phyloP scores from a whole-genome alignment of 208 protist genomes.

The Trypanosoma lewisi region DNA sequence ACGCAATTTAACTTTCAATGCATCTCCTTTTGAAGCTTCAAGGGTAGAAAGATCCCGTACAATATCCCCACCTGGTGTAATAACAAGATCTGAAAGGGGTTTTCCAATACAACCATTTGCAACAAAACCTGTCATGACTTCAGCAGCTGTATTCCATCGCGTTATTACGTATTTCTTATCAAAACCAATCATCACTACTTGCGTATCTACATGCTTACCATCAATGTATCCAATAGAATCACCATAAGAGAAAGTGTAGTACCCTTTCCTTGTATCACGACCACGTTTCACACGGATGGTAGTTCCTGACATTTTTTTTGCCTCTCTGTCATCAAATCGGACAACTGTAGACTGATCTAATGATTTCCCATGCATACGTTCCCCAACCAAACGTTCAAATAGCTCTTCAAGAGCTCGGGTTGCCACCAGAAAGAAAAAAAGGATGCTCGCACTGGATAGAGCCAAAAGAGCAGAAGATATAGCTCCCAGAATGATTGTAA shows the following conservation, averaged over 20 bases:
- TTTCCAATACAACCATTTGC: slow-evolving; percentile 80
- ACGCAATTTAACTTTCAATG: slow-evolving; percentile 78
- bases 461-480: slow-evolving; percentile 51
- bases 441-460: slow-evolving; percentile 27
- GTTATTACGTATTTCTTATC: slow-evolving; percentile 75
- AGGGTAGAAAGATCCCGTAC: slow-evolving; percentile 32
- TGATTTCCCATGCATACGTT: slow-evolving; percentile 35
- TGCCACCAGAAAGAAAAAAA: slow-evolving; percentile 46
- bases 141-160: slow-evolving; percentile 82
- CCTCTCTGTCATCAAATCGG: slow-evolving; percentile 2
- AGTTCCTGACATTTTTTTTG: not conserved
- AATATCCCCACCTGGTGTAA: slow-evolving; percentile 43
- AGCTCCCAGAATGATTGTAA: slow-evolving; percentile 44
- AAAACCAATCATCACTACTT: slow-evolving; percentile 89
- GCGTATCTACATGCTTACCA: slow-evolving; percentile 71
- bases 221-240: slow-evolving; percentile 83
- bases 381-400: slow-evolving; percentile 49
- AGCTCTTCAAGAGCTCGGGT: slow-evolving; percentile 46
- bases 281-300: slow-evolving; percentile 6
- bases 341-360: not conserved
- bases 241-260: slow-evolving; percentile 76
- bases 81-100: slow-evolving; percentile 77
- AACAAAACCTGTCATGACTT: slow-evolving; percentile 86
- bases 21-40: slow-evolving; percentile 33
- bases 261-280: slow-evolving; percentile 58